These are phyloP conservation scores for Citrullus colocynthis DNA, from an alignment of 306 rosid genomes.

Conservation along the genomic window DNA sequence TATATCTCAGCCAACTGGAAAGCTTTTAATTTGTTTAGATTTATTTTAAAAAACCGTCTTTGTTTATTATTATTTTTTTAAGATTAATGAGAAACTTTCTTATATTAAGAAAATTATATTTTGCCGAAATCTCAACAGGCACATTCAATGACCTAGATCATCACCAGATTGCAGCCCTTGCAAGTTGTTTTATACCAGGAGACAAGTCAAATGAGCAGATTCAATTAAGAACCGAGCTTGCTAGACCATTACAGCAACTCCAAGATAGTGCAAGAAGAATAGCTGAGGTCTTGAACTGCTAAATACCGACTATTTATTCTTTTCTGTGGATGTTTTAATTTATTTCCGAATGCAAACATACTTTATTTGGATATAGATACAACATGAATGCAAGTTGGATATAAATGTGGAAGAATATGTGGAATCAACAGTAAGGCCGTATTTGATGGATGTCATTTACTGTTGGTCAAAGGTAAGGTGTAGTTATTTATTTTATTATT, in stretches of 20 bases:
- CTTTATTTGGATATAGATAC: slow-evolving; percentile 38
- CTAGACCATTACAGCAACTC: slow-evolving; percentile 88
- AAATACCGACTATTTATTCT: slow-evolving; percentile 2
- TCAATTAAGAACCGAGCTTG: slow-evolving; percentile 83
- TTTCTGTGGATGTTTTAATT: not conserved
- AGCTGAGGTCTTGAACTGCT: slow-evolving; percentile 58
- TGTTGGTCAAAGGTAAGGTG: slow-evolving; percentile 91
- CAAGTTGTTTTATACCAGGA: slow-evolving; percentile 94
- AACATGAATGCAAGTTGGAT: slow-evolving; percentile 93
- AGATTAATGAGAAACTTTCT: not conserved
- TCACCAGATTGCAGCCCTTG: slow-evolving; percentile 93
- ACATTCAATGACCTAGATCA: slow-evolving; percentile 92
- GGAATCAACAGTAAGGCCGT: slow-evolving; percentile 93
- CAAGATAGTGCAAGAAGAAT: slow-evolving; percentile 94
- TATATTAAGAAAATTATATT: not conserved
- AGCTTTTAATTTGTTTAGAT: not conserved
- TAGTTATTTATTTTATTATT: not conserved
- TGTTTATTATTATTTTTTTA: not conserved
- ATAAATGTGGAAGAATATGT: slow-evolving; percentile 77
- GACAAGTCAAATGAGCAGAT: slow-evolving; percentile 88
- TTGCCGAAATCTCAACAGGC: slow-evolving; percentile 29
- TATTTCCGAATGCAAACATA: not conserved
- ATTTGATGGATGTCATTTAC: slow-evolving; percentile 90
- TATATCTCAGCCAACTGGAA: not conserved
- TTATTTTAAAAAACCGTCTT: not conserved